Evolutionary conservation across 768 basidiomycete species (phyloP), one percentile per base, ranked within the genome.

Genomic region (Rhodocollybia butyracea): DNA sequence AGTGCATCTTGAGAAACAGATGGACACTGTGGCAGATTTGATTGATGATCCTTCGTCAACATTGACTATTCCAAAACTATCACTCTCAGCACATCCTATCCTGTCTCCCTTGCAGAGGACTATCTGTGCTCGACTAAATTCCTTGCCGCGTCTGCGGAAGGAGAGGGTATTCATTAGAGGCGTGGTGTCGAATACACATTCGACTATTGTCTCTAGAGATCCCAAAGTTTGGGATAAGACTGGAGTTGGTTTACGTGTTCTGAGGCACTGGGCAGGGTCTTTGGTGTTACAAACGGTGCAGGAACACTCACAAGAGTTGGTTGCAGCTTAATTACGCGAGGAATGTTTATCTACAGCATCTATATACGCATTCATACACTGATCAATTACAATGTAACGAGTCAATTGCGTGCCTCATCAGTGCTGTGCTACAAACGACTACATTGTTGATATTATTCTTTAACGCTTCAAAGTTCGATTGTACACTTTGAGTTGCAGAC

Each of bases 171-270:
- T 82, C 64, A 84, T 92, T 60, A 69, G 75, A 19, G 70, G 70
- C 1, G 75, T 84, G 22, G 64, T n/a, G n/a, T n/a, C 69, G 36
- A 91, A 91, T 62, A 72, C 88, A 26, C 91, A 94, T 69, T 88
- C 78, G 4, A 73, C 81, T 55, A 86, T 94, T 59, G 66, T 83
- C 17, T 74, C 71, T 54, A 65, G 81, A 36, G 78, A 82, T 46
- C 54, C 72, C 57, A 65, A 75, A 60, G 59, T 64, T 36, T 79
- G 77, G 62, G 61, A 68, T 51, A 62, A 64, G 24, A 77, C 81
- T 56, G 60, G 68, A 40, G 62, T 68, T 26, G 81, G 81, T n/a
- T 71, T 74, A 58, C 76, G 76, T 24, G 75, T 83, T 3, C 34
- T 83, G 40, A 67, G 73, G 52, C 78, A 83, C 61, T 79, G 79